A percentile compares a stretch with the other conserved stretches of the same genome.
Evolutionary conservation across 805 yeast species (phyloP).

Genomic region (Wickerhamiella galacta): DNA sequence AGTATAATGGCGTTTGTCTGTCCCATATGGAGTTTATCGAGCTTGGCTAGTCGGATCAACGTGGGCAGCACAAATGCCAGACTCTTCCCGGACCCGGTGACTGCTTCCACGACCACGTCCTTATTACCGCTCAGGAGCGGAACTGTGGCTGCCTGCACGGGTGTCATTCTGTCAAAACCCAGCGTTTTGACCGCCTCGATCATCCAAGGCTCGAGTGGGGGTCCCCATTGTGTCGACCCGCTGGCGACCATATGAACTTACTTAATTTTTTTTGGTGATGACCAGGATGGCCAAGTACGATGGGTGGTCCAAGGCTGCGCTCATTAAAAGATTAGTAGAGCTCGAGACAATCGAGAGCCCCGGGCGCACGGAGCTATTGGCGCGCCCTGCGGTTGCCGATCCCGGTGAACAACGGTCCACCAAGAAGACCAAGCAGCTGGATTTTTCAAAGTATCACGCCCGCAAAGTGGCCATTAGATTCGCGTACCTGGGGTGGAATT

Average conservation of each 20-base stretch:
- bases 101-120: constrained; percentile 94
- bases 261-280: constrained; percentile 3
- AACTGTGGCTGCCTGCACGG: constrained; percentile 90
- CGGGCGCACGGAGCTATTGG: too few species aligned
- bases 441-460: constrained; percentile 42
- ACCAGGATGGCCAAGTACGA: constrained; percentile 4
- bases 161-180: constrained; percentile 77
- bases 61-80: constrained; percentile 77
- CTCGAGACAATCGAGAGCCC: constrained; percentile 28
- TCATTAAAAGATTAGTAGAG: constrained; percentile 38
- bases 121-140: constrained; percentile 72
- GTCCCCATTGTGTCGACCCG: constrained; percentile 15
- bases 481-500: constrained; percentile 84
- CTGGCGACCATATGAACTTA: too few species aligned
- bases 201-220: constrained; percentile 17
- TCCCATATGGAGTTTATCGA: constrained; percentile 29
- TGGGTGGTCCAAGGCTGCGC: constrained; percentile 47
- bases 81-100: constrained; percentile 97
- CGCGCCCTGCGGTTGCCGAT: constrained; percentile 8
- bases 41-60: constrained; percentile 17
- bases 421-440: constrained; percentile 34
- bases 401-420: constrained; percentile 6
- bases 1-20: constrained; percentile 56
- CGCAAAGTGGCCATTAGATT: constrained; percentile 67
- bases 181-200: constrained; percentile 50